Evolutionary conservation across 495 filamentous ascomycete species (phyloP), one percentile per base, ranked within the genome.

Genomic region (Cercophora samala): DNA sequence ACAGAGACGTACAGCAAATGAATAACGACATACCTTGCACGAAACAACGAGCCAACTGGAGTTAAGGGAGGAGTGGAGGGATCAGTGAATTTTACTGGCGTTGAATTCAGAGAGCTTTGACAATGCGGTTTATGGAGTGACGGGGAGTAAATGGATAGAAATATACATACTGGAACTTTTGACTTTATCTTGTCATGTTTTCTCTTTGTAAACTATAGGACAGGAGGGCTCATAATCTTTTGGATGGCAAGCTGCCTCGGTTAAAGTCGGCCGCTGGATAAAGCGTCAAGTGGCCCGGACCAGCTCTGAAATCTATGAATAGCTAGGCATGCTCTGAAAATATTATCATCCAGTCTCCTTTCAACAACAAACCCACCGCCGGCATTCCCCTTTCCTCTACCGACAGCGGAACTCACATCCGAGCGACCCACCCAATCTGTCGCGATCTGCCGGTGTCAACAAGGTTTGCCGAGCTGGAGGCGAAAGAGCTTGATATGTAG

Each of bases 361-460:
- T 46, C 37, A 13, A 46, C 8, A 13, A 46, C 29, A 32, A 32
- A 32, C 37, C 37, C 11, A 46, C 8, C 37, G 3, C 37, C 37
- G 37, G 37, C 37, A 46, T 46, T 17, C 37, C 15, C 37, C 37
- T 46, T 46, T 5, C 8, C 37, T 46, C 9, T 56, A 19, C 53
- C 53, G 53, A 56, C 53, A 56, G 53, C 53, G 53, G 53, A 56
- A 21, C 53, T 56, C 53, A 11, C 53, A 56, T 56, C 53, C 53
- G 53, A 56, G 22, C 5, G 53, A 15, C 53, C 53, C 53, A 56
- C 53, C n/a, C 53, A 56, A 56, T 56, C 53, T 56, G 22, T 3
- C 15, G 6, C 53, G n/a, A 56, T 56, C 53, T 56, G 53, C 53
- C 53, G 53, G 53, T 56, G 53, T 56, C 53, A 56, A 21, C 53